Base-by-base conservation (phyloP, 352 stramenopile species). In the Globisporangium sylvaticum region DNA sequence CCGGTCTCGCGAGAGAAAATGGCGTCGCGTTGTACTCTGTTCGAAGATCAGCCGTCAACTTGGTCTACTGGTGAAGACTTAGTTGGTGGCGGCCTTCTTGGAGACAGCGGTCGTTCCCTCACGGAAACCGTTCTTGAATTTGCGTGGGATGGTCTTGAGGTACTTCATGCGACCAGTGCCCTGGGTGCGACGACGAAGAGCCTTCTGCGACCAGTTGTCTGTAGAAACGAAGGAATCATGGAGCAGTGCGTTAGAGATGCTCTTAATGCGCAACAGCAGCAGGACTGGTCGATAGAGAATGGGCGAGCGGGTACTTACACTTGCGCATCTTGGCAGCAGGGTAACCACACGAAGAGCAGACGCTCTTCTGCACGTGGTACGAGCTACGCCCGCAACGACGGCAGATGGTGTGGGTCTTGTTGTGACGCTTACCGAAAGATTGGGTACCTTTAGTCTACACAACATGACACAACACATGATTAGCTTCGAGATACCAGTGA, bases 121-220 rank as follows among this genome's bases (percentile, higher is more conserved):
- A 87, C 96, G 91, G 96, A 99, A 99, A 76, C 97, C 97, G 89
- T 99, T 99, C 96, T 99, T 99, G 93, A 99, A 99, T 74, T 90
- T 89, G 79, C 98, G 92, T 70, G 97, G 94, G 77, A 99, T 89
- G 64, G 81, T 98, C 96, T 99, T 99, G 83, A 99, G 90, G 94
- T 99, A 83, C 94, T 81, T 84, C 97, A 99, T 99, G 76, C 98
- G 94, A 73, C 98, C 98, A 64, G 97, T 98, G 71, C 98, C 97
- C 75, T 94, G 88, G 64, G 84, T 99, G 80, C 96, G 94, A 68
- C 97, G 91, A 79, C 97, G 94, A 77, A 99, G 97, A 66, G 97
- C 97, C 88, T 99, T 99, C 80, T 98, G 78, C 74, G 84, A 92
- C 97, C 97, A 99, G 80, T 98, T 98, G 86, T 89, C 95, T 94